Conservation (phyloP, 257 asterid genomes). For the Gentiana macrophylla region DNA sequence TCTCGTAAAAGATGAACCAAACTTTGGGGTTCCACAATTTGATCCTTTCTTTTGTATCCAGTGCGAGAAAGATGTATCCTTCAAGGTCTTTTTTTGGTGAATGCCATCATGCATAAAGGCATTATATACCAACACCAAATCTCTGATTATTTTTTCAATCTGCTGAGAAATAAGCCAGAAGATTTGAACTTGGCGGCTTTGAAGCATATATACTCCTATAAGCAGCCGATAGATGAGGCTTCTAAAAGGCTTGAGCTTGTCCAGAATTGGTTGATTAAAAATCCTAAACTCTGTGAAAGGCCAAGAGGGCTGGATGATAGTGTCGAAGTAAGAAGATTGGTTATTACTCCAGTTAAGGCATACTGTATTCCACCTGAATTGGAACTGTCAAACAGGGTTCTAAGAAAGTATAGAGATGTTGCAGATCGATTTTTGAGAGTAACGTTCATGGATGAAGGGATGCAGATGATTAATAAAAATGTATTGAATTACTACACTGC, state of each 20-base stretch:
- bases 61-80: slow-evolving; percentile 34
- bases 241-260: slow-evolving; percentile 28
- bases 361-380: slow-evolving; percentile 80
- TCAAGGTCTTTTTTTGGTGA: slow-evolving; percentile 59
- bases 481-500: slow-evolving; percentile 46
- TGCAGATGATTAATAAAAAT: slow-evolving; percentile 54
- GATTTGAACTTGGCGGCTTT: slow-evolving; percentile 50
- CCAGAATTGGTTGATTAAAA: slow-evolving; percentile 47
- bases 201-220: slow-evolving; percentile 51
- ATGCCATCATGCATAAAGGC: slow-evolving; percentile 74
- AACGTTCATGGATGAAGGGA: slow-evolving; percentile 89
- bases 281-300: slow-evolving; percentile 53
- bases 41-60: slow-evolving; percentile 66
- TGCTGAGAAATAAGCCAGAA: slow-evolving; percentile 49
- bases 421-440: slow-evolving; percentile 80
- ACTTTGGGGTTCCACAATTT: slow-evolving; percentile 37
- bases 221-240: slow-evolving; percentile 54
- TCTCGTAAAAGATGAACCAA: slow-evolving; percentile 41
- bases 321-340: slow-evolving; percentile 69
- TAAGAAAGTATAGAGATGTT: slow-evolving; percentile 44
- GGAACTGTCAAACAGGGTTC: slow-evolving; percentile 76
- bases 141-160: slow-evolving; percentile 37
- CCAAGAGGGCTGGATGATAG: slow-evolving; percentile 44
- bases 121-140: slow-evolving; percentile 78
- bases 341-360: slow-evolving; percentile 69